Conservation (phyloP, 495 filamentous ascomycete genomes). For the Tuber calosporum region DNA sequence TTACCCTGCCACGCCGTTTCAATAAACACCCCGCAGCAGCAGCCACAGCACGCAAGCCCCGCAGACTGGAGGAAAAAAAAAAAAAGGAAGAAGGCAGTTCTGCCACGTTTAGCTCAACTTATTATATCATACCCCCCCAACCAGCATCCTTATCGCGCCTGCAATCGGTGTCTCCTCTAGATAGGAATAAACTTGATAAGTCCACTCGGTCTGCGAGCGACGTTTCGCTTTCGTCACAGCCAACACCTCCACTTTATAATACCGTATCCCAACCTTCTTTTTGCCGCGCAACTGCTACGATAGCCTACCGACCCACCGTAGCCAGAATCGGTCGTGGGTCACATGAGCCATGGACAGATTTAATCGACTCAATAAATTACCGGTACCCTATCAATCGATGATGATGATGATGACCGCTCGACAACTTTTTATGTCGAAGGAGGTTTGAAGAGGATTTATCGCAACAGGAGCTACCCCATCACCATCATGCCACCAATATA, state of each 20-base stretch:
- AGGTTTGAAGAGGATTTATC: too few relatives aligned
- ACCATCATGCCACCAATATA: too few relatives aligned
- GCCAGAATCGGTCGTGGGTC: too few relatives aligned
- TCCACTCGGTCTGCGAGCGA: neutral
- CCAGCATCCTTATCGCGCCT: neutral
- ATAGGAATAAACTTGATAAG: too few relatives aligned
- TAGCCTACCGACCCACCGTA: neutral
- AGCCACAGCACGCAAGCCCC: neutral
- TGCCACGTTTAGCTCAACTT: neutral
- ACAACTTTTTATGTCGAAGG: too few relatives aligned
- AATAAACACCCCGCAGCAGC: slow-evolving; percentile 4
- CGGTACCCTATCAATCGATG: too few relatives aligned
- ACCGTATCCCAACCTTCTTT: neutral
- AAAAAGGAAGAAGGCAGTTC: neutral
- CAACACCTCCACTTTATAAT: neutral
- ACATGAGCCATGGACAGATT: too few relatives aligned
- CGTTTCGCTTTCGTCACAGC: neutral
- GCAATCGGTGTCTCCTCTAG: too few relatives aligned
- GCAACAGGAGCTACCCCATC: too few relatives aligned
- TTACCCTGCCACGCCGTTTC: neutral
- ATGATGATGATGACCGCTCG: too few relatives aligned
- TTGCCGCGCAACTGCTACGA: neutral
- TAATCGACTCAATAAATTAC: too few relatives aligned
- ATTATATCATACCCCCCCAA: neutral
- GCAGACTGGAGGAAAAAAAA: neutral